These are phyloP conservation scores for Arabidopsis lyrata DNA, from an alignment of 441 rosid species.

Conservation along the genomic window DNA sequence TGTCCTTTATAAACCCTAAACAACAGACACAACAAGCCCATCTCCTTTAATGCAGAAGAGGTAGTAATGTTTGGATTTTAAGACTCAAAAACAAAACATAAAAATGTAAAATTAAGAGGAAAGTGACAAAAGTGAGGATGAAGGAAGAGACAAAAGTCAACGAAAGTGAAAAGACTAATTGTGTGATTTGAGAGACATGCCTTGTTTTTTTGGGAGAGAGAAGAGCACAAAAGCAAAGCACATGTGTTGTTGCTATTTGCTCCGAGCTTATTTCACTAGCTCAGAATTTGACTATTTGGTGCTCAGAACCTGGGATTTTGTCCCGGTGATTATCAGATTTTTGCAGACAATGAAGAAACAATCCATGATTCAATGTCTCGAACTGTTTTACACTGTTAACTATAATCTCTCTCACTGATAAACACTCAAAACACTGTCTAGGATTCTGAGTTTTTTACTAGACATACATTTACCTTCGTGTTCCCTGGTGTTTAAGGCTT, in stretches of 20 bases:
- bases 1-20: constrained; percentile 35
- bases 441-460: constrained; percentile 13
- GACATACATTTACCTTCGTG: constrained; percentile 26
- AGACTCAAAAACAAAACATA: constrained; percentile 36
- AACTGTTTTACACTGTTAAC: constrained; percentile 27
- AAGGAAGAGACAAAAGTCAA: constrained; percentile 47
- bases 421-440: constrained; percentile 2
- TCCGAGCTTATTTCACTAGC: constrained; percentile 14
- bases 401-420: constrained; percentile 11
- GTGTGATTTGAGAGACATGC: constrained; percentile 39
- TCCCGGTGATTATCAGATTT: constrained; percentile 31
- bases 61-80: constrained; percentile 32
- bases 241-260: constrained; percentile 41
- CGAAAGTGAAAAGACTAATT: constrained; percentile 39
- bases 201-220: constrained; percentile 24
- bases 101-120: constrained; percentile 21
- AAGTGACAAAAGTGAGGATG: constrained; percentile 18
- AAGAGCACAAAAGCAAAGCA: constrained; percentile 35
- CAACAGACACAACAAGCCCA: constrained; percentile 41
- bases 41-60: constrained; percentile 39
- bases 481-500: constrained; percentile 25
- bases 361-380: constrained; percentile 41
- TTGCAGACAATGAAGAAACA: constrained; percentile 41
- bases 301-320: constrained; percentile 43
- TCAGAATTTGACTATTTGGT: constrained; percentile 39